Evolutionary conservation across 2,329 filamentous ascomycete species (phyloP).

Genomic region (Colletotrichum sansevieriae): DNA sequence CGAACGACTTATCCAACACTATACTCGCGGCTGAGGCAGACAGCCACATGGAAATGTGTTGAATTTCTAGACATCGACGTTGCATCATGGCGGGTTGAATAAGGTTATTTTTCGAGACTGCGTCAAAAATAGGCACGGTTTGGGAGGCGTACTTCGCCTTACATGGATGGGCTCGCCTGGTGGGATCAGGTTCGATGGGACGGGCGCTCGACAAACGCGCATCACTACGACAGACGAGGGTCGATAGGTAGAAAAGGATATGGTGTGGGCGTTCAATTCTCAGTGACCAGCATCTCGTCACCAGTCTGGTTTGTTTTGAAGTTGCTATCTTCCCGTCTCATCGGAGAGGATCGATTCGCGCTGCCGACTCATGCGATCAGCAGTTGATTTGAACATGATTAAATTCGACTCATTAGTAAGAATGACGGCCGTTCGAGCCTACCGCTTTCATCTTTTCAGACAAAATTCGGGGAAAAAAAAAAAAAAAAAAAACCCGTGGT

Average conservation of each 20-base stretch:
- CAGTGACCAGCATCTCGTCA: neutral
- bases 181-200: constrained; percentile 23
- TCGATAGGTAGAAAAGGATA: neutral
- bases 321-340: no score
- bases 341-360: no score
- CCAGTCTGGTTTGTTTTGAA: constrained; percentile 12
- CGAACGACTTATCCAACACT: constrained; percentile 32
- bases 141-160: constrained; percentile 16
- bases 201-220: constrained; percentile 9
- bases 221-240: constrained; percentile 6
- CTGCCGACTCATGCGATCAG: no score
- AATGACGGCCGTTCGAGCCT: no score
- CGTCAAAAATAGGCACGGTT: constrained; percentile 20
- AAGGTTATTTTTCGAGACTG: neutral
- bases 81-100: neutral
- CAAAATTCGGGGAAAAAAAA: no score
- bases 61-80: constrained; percentile 35
- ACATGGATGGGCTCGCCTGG: constrained; percentile 20
- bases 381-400: no score
- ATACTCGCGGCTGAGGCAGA: constrained; percentile 38
- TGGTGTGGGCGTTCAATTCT: neutral
- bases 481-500: no score
- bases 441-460: no score
- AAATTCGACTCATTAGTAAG: no score
- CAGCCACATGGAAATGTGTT: constrained; percentile 55